Evolutionary conservation across 208 protist genomes (phyloP), one percentile per base, ranked within the genome.

Genomic region (Acanthamoeba rhysodes): DNA sequence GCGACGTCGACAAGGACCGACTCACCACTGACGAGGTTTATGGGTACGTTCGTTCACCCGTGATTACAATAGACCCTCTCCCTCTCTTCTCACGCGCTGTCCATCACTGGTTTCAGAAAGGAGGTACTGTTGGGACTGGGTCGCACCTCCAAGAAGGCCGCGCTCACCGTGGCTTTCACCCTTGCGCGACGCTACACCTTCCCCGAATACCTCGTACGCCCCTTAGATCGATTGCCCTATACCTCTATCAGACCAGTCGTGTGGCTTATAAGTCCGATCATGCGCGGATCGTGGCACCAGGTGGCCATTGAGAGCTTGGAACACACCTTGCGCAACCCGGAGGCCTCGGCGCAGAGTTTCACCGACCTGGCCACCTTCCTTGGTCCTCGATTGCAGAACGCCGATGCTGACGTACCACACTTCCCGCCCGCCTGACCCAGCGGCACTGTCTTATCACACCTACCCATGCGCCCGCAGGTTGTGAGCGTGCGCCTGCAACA

Each of bases 291-390:
- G 55, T 59, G 53, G 12, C 55, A 24, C 8, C 72, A 82, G 72
- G 29, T 82, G 72, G 72, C 72, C 22, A 6, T 82, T 37, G 72
- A 82, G 41, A 50, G 37, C 34, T 37, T 82, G 72, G 72, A 82
- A 12, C 72, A 82, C 41, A n/a, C 37, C 34, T 32, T 82, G 20
- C 72, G 27, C 29, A 22, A 82, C 8, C 8, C 16, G 16, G 32
- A 82, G 41, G 24, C 27, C 2, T 32, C 29, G 10, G 72, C 14
- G 8, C 45, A 87, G 10, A 87, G 37, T 22, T 87, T 41, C 29
- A 34, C 41, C 78, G 48, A 87, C 37, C 84, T 91, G 29, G 53
- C 84, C 57, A 14, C 84, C 16, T 91, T 91, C 84, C 84, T 91
- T 91, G 84, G 37, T 29, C 72, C 72, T 24, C 72, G 72, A 24